Evolutionary conservation across 768 basidiomycete species (phyloP), one percentile per base, ranked within the genome.

Genomic region (Suillus subaureus): DNA sequence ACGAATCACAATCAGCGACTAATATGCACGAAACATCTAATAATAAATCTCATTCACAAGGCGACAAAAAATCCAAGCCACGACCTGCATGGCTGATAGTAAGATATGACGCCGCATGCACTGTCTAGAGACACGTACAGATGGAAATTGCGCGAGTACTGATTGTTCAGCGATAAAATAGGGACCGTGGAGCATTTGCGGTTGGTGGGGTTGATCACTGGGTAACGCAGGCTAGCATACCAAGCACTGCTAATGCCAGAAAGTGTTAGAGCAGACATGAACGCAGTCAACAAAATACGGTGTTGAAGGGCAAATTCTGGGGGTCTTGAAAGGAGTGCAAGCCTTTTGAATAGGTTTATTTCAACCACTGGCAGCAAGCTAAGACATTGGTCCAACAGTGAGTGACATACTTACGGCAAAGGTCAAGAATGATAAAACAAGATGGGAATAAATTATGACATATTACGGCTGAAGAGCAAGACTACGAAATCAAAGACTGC

Each of bases 41-140:
- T 62, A 23, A 9, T 52, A 21, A 31, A 26, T 40, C 4, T n/a
- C 21, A 51, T 52, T 63, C 13, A 75, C 74, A 85, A 85, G 0
- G 84, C 84, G n/a, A 82, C 79, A 68, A 84, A 83, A 71, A 86
- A 86, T 12, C 79, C 81, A n/a, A 83, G 66, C 73, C 75, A 79
- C 12, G 75, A 66, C 11, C 73, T 77, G 75, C 74, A 37, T 26
- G 33, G 49, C 18, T 4, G 8, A 12, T 12, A 63, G 54, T 23
- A 63, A 39, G 61, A 33, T 52, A 70, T 31, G 63, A 75, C 71
- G 66, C 76, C 75, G 77, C 37, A 74, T 70, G 37, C 1, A 40
- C 5, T 8, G 18, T 31, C 6, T 18, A 39, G 33, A 16, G n/a
- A 61, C 37, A 73, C 79, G n/a, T 64, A 78, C 71, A 87, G 78